Conservation (phyloP, 1,284 basidiomycete species). For the Volvariella surrecta region DNA sequence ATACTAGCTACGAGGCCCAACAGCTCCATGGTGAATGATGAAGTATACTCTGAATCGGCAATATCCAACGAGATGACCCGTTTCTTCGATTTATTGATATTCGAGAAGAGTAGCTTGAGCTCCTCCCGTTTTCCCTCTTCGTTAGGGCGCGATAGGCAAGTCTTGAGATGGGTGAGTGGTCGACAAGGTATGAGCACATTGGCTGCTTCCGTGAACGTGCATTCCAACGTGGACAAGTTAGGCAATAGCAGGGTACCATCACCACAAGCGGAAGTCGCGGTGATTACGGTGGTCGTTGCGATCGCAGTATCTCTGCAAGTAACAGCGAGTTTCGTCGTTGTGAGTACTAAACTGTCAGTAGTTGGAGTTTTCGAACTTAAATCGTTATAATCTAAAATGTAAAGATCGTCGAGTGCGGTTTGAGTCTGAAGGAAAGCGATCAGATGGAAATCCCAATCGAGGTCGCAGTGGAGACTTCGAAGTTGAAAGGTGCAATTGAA, state of each 20-base stretch:
- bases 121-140: conserved; percentile 40
- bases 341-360: not conserved
- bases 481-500: conserved; percentile 40
- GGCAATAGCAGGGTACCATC: conserved; percentile 32
- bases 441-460: conserved; percentile 51
- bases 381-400: conserved; percentile 47
- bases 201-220: conserved; percentile 58
- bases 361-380: not conserved
- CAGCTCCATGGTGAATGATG: conserved; percentile 43
- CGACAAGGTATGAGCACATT: conserved; percentile 43
- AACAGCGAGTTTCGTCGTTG: conserved; percentile 10
- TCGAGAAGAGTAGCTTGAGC: conserved; percentile 35
- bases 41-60: conserved; percentile 48
- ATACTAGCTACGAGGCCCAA: conserved; percentile 30
- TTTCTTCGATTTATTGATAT: conserved; percentile 32
- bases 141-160: conserved; percentile 53
- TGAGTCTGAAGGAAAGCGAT: conserved; percentile 47
- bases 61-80: conserved; percentile 45
- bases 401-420: conserved; percentile 41
- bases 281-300: conserved; percentile 12
- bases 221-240: conserved; percentile 44
- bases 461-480: conserved; percentile 51
- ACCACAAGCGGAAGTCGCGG: conserved; percentile 12
- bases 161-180: conserved; percentile 52
- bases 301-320: too few species aligned